Evolutionary conservation across 176 grass and related monocot genomes (phyloP).

Genomic region (Oryza glaberrima): DNA sequence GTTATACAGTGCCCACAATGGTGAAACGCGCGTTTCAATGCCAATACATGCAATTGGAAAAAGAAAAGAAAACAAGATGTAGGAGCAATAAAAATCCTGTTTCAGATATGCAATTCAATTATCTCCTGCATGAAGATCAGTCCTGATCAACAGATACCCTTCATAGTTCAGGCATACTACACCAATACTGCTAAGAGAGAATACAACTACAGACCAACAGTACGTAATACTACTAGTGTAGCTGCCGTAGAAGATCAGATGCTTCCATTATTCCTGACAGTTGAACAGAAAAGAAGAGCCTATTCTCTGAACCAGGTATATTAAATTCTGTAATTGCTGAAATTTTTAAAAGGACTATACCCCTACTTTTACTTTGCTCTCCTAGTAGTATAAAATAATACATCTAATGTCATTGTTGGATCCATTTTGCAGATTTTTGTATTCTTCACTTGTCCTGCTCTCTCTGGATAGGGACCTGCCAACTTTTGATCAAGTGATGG

Average conservation of each 20-base stretch:
- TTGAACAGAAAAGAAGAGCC: constrained; percentile 12
- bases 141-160: too few relatives aligned
- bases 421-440: constrained; percentile 10
- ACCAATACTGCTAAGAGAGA: too few relatives aligned
- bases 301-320: constrained; percentile 16
- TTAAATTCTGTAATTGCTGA: background rate
- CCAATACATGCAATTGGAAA: background rate
- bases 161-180: background rate
- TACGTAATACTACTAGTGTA: background rate
- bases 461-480: constrained; percentile 10
- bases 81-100: background rate
- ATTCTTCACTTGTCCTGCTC: background rate
- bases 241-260: constrained; percentile 18
- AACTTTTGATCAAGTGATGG: constrained; percentile 10
- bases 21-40: background rate
- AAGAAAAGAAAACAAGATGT: too few relatives aligned
- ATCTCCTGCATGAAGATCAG: background rate
- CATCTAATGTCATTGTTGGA: background rate
- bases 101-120: background rate
- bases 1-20: background rate
- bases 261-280: constrained; percentile 39
- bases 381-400: background rate
- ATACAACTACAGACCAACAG: background rate
- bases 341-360: background rate
- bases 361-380: background rate